Evolutionary conservation across 2,329 filamentous ascomycete genomes (phyloP).

Genomic region (Diplodia intermedia): DNA sequence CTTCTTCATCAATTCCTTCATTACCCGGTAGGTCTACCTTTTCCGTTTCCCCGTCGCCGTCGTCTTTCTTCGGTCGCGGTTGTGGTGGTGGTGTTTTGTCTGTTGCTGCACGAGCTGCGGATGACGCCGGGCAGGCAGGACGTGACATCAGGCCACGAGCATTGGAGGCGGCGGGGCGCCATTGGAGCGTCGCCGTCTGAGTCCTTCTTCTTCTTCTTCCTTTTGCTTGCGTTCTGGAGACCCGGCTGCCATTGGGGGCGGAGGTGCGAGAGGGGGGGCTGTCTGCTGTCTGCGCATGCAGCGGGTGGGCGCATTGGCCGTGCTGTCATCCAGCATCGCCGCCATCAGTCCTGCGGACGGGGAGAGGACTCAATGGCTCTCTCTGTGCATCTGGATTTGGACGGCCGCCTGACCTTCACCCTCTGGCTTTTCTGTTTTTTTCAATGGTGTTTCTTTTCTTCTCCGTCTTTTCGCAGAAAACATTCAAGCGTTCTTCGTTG

Average conservation of each 20-base stretch:
- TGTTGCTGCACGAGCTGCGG: not conserved
- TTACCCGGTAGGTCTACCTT: not conserved
- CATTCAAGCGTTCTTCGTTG: not conserved
- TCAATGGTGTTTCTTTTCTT: no score
- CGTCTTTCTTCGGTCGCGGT: not conserved
- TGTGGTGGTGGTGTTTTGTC: no score
- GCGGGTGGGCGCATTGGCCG: no score
- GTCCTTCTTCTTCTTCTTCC: not conserved
- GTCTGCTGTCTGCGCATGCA: not conserved
- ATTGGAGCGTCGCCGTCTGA: not conserved
- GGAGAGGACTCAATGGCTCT: no score
- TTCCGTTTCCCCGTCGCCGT: not conserved
- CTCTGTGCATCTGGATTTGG: no score
- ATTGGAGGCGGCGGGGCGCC: not conserved
- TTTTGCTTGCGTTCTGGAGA: not conserved
- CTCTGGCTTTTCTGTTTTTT: no score
- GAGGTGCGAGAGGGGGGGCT: no score
- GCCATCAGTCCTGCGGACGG: no score
- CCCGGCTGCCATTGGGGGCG: no score
- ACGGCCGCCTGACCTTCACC: no score
- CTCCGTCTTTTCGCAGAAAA: not conserved
- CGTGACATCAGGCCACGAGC: slow-evolving; percentile 15
- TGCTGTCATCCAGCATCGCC: no score
- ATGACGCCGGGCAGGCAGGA: not conserved
- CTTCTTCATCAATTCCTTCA: not conserved